These are phyloP conservation scores for Leishmania major DNA, from an alignment of 208 protist species.

Conservation along the genomic window DNA sequence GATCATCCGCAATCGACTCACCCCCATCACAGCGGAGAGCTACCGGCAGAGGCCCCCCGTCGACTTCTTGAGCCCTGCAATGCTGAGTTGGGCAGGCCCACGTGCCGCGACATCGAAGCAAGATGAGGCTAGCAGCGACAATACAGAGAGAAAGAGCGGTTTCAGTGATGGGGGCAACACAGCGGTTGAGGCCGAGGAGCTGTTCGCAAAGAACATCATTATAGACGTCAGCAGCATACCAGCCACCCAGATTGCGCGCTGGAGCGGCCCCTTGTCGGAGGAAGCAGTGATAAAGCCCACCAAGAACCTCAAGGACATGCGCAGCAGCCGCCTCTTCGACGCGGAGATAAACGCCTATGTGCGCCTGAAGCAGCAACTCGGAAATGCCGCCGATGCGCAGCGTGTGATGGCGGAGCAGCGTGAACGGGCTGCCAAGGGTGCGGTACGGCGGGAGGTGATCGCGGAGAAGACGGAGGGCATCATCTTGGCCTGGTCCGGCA, in stretches of 20 bases:
- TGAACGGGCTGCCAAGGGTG: slow-evolving; percentile 22
- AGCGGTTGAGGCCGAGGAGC: slow-evolving; percentile 1
- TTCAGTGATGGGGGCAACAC: background rate
- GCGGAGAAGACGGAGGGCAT: slow-evolving; percentile 35
- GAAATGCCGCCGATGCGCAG: slow-evolving; percentile 48
- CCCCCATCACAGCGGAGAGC: slow-evolving; percentile 64
- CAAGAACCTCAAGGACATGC: slow-evolving; percentile 80
- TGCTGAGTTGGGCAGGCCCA: slow-evolving; percentile 20
- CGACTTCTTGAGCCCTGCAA: slow-evolving; percentile 54
- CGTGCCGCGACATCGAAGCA: background rate
- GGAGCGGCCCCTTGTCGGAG: slow-evolving; percentile 54
- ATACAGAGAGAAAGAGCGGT: background rate
- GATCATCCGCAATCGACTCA: slow-evolving; percentile 68
- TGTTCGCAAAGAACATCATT: slow-evolving; percentile 68
- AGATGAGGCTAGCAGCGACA: background rate
- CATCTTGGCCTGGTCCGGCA: slow-evolving; percentile 72
- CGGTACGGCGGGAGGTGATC: slow-evolving; percentile 46
- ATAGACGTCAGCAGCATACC: slow-evolving; percentile 68
- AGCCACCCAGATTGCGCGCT: slow-evolving; percentile 48
- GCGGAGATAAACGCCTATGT: slow-evolving; percentile 63
- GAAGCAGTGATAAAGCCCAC: slow-evolving; percentile 60
- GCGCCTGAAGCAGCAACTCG: slow-evolving; percentile 48
- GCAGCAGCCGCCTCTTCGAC: slow-evolving; percentile 71
- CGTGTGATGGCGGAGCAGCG: slow-evolving; percentile 42
- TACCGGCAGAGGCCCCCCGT: slow-evolving; percentile 64